Evolutionary conservation across 352 stramenopile species (phyloP), one percentile per base, ranked within the genome.

Genomic region (Peronospora tabacina): DNA sequence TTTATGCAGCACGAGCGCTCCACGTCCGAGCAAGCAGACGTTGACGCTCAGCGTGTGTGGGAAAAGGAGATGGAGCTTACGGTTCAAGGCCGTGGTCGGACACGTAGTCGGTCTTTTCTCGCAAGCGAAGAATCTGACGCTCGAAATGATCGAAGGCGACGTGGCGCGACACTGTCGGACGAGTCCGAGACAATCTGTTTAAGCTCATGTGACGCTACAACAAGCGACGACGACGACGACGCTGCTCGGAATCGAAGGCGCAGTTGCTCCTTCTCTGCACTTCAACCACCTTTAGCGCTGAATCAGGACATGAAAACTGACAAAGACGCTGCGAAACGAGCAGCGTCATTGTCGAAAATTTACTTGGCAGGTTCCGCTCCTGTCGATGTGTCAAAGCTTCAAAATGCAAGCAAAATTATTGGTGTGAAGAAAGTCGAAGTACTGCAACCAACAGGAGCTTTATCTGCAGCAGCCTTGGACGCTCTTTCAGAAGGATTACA

Each of bases 41-140:
- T 58, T 13, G 71, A 75, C 7, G 63, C 66, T 7, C 72, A 86
- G 43, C 63, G 55, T 39, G 66, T 59, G 22, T 93, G 82, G 82
- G 82, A 93, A 55, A 58, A 55, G 11, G 82, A 93, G 61, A 93
- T 93, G 82, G 82, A 93, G 59, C 66, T 67, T 24, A 72, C 75
- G 11, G 78, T 93, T 17, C 63, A 88, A 33, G 64, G 66, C 52
- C 75, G 82, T 49, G 82, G 79, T 1, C 79, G 82, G 42, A 85
- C 76, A 44, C 79, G 82, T 39, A 90, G 77, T 36, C 79, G 77
- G 37, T 93, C 82, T 43, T 87, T 93, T 55, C 61, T 89, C n/a
- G 80, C 66, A 9, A 70, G 77, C 52, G 57, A 75, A n/a, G 56
- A 64, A 10, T 52, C 61, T 34, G 33, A 50, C 11, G 28, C 37